Evolutionary conservation across 345 rosid species (phyloP).

Genomic region (Bretschneidera sinensis): DNA sequence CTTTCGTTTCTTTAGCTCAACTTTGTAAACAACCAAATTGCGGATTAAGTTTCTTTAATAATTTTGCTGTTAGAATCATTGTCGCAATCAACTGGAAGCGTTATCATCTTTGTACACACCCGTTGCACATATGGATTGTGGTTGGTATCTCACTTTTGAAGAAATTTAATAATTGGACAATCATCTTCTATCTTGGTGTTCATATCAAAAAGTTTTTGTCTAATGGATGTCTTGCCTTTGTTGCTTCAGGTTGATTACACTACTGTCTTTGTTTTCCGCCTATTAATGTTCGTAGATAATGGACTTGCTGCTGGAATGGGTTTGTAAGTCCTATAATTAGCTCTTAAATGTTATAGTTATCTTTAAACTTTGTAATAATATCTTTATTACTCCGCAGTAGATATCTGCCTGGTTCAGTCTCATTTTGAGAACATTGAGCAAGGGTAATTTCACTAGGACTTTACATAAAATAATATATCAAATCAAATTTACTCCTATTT

Average conservation of each 20-base stretch:
- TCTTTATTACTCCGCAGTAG: background rate
- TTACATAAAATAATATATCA: too few relatives aligned
- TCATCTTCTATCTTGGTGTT: background rate
- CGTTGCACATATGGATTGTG: constrained; percentile 98
- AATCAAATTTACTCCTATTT: background rate
- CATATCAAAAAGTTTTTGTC: background rate
- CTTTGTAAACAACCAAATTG: background rate
- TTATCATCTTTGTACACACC: constrained; percentile 67
- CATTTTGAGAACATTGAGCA: too few relatives aligned
- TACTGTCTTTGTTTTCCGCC: constrained; percentile 78
- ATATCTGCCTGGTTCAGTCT: too few relatives aligned
- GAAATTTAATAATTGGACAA: background rate
- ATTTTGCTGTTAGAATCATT: constrained; percentile 51
- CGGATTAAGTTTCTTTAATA: constrained; percentile 25
- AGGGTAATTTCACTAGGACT: too few relatives aligned
- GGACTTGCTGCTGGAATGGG: constrained; percentile 97
- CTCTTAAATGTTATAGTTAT: background rate
- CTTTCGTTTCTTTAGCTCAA: background rate
- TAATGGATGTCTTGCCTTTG: constrained; percentile 10
- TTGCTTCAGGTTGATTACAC: constrained; percentile 85
- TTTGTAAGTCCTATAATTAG: constrained; percentile 52
- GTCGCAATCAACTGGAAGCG: constrained; percentile 88
- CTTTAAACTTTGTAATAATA: background rate
- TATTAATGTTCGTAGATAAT: constrained; percentile 94
- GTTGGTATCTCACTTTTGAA: constrained; percentile 39